Evolutionary conservation across 176 grass and related monocot genomes (phyloP), one percentile per base, ranked within the genome.

Genomic region (Neostapfia colusana): DNA sequence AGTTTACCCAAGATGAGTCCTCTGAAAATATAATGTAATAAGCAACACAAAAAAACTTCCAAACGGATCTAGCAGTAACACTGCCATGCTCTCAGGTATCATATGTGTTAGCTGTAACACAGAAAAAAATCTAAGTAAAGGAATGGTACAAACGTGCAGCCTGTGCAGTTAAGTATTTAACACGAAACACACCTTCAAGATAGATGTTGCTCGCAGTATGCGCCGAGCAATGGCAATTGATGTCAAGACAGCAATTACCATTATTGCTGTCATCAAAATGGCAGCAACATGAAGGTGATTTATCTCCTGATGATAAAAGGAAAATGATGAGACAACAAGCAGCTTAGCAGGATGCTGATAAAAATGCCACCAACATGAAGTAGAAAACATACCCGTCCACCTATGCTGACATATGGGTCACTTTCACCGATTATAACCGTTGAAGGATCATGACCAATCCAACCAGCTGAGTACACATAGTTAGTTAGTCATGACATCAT

Each of bases 361-460:
- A 78, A 73, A 60, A 73, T 62, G 27, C 25, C 25, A 67, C 40
- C 20, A 78, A 48, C 14, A 70, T 15, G 70, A 87, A 36, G 65
- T 34, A 75, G 63, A 79, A 39, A 66, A 38, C 79, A 77, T 86
- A 97, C 95, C 76, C 91, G 77, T 65, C 95, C 94, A 41, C 81
- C 77, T 79, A 97, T 92, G 81, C 70, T 88, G 44, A 92, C 89
- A 69, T 97, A 97, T 40, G 95, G 91, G 75, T 93, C 95, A 64
- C 72, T 89, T 81, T 63, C 76, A 79, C 95, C 95, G 25, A 97
- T 97, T 20, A 97, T 91, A 83, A 97, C 95, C 20, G 86, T 89
- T 60, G 93, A 77, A 70, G 91, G 81, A 87, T 97, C 95, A 69
- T 86, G 85, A 21, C 91, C 95, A 77, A 97, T 92, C 95, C 95